These are phyloP conservation scores for Orobanche coerulescens DNA, from an alignment of 257 asterid species.

Conservation along the genomic window DNA sequence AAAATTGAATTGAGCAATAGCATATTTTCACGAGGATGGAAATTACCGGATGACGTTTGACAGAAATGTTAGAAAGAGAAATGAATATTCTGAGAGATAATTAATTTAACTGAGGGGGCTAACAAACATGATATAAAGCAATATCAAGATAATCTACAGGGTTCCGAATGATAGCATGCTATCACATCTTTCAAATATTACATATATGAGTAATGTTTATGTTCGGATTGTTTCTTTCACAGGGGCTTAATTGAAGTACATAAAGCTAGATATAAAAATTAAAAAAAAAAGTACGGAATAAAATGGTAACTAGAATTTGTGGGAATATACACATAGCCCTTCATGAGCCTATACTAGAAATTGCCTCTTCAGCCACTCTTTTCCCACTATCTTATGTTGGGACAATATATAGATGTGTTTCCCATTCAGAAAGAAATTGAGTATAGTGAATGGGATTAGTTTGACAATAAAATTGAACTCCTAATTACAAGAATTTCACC, in stretches of 20 bases:
- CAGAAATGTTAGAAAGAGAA: neutral
- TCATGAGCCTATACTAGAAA: neutral
- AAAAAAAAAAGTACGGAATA: neutral
- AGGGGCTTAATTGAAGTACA: neutral
- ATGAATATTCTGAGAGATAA: neutral
- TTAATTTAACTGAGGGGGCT: neutral
- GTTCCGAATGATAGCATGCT: neutral
- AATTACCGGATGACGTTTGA: neutral
- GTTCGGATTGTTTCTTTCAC: neutral
- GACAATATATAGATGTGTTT: neutral
- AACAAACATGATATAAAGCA: neutral
- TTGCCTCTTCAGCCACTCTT: neutral
- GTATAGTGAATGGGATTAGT: neutral
- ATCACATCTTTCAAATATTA: neutral
- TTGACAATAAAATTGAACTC: neutral
- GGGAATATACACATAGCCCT: neutral
- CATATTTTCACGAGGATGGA: neutral
- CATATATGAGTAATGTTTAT: neutral
- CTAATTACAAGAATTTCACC: neutral
- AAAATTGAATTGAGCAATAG: constrained; percentile 15
- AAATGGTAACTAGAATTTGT: neutral
- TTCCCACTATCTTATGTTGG: neutral
- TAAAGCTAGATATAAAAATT: neutral
- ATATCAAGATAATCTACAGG: neutral
- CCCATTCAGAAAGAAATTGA: neutral